Evolutionary conservation across 2,329 filamentous ascomycete genomes (phyloP).

Genomic region (Pseudogymnoascus sp.): DNA sequence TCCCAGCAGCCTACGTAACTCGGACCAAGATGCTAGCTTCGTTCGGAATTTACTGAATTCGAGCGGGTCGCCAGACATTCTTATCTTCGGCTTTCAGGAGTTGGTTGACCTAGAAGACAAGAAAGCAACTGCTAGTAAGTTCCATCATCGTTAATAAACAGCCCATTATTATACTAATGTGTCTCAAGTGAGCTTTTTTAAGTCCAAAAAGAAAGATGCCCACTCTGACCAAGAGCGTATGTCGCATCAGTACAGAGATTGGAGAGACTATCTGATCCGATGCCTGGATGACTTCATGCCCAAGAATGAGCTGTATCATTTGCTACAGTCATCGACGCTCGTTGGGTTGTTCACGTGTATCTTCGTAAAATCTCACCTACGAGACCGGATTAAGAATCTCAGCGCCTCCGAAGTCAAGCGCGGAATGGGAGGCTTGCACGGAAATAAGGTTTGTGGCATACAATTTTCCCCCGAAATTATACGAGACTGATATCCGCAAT

Average conservation of each 20-base stretch:
- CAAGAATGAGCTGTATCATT: slow-evolving; percentile 67
- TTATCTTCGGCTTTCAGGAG: slow-evolving; percentile 96
- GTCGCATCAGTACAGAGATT: slow-evolving; percentile 95
- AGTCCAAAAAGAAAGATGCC: slow-evolving; percentile 79
- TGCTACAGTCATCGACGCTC: slow-evolving; percentile 82
- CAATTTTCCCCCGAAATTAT: not conserved
- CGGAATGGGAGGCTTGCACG: slow-evolving; percentile 90
- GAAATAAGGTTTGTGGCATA: slow-evolving; percentile 63
- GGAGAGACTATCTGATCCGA: slow-evolving; percentile 82
- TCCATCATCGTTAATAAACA: not conserved
- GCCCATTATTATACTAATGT: slow-evolving; percentile 26
- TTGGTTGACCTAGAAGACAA: slow-evolving; percentile 98
- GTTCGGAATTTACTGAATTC: slow-evolving; percentile 72
- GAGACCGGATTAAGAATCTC: slow-evolving; percentile 69
- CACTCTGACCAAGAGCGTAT: slow-evolving; percentile 75
- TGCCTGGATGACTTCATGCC: slow-evolving; percentile 80
- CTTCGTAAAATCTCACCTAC: slow-evolving; percentile 78
- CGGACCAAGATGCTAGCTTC: slow-evolving; percentile 66
- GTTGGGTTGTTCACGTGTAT: slow-evolving; percentile 95
- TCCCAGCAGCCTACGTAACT: slow-evolving; percentile 71
- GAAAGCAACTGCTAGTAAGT: slow-evolving; percentile 83
- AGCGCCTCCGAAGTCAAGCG: slow-evolving; percentile 83
- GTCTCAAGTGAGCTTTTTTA: slow-evolving; percentile 68
- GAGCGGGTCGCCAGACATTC: slow-evolving; percentile 76
- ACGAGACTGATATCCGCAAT: slow-evolving; percentile 16